Evolutionary conservation across 2,329 filamentous ascomycete species (phyloP), one percentile per base, ranked within the genome.

Genomic region (Fusarium sacchari): DNA sequence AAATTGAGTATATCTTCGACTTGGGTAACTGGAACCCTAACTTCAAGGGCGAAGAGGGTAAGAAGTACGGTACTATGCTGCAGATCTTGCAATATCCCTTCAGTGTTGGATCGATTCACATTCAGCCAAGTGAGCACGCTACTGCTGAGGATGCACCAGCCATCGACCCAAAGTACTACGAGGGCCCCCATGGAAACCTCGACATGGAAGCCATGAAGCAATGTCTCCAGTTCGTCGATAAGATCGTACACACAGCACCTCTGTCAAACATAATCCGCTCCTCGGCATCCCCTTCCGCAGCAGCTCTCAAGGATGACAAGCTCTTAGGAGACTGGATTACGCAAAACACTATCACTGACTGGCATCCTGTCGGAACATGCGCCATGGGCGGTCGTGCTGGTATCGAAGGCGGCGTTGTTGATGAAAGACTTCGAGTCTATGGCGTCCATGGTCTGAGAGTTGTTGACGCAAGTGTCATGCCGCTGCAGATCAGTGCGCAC

Each of bases 71-170:
- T 14, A 86, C 84, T 6, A 83, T 88, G 80, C 71, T 88, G 1
- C 83, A 85, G 64, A 85, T 88, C 65, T 77, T 88, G 3, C 86
- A 88, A 67, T 87, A 88, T 75, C 87, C 87, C 0, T 87, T 87
- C 36, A 84, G 85, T 0, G 79, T 81, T 7, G 87, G 87, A 0
- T 84, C 81, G 5, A 80, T 88, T 15, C 87, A 89, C 66, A 83
- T 88, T 56, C 77, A 64, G 6, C 71, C 79, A 5, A 59, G 71
- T 20, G 60, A 61, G 20, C 53, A 59, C 18, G 59, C 17, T 47
- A 73, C 26, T 43, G 80, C 32, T 50, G 78, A 76, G n/a, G 79
- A 59, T 62, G 77, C 55, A 17, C 83, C 82, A 1, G 34, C 77
- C 18, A 86, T 87, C 39, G 79, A 87, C 37, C 84, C 85, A 0